phyloP scores from a whole-genome alignment of 2,329 filamentous ascomycete species.

The Thielaviopsis cerberus region DNA sequence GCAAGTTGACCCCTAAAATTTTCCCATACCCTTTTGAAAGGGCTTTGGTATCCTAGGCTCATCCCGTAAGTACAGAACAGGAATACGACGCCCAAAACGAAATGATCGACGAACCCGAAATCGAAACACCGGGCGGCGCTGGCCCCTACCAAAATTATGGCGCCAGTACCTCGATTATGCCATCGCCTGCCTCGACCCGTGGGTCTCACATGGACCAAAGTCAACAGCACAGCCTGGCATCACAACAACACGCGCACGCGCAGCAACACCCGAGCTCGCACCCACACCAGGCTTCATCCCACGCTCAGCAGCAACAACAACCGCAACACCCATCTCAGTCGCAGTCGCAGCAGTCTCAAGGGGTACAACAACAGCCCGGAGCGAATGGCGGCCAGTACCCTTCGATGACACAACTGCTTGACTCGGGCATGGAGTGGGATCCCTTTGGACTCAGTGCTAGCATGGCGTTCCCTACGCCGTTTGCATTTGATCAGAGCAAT shows the following conservation, averaged over 20 bases:
- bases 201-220: slow-evolving; percentile 20
- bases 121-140: slow-evolving; percentile 46
- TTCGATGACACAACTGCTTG: slow-evolving; percentile 43
- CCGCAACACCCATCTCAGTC: slow-evolving; percentile 14
- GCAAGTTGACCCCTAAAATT: slow-evolving; percentile 55
- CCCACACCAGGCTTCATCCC: slow-evolving; percentile 15
- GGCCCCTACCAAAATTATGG: slow-evolving; percentile 40
- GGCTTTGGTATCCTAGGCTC: slow-evolving; percentile 48
- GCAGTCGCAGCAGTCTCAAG: slow-evolving; percentile 17
- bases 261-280: slow-evolving; percentile 16
- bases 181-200: slow-evolving; percentile 29
- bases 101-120: slow-evolving; percentile 68
- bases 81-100: slow-evolving; percentile 86
- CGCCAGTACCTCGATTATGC: slow-evolving; percentile 13
- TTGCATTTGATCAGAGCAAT: slow-evolving; percentile 50
- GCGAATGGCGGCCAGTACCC: slow-evolving; percentile 30
- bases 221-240: slow-evolving; percentile 1
- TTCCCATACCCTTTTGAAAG: slow-evolving; percentile 28
- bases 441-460: slow-evolving; percentile 84
- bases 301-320: slow-evolving; percentile 16
- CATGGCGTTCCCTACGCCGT: slow-evolving; percentile 83
- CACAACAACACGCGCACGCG: slow-evolving; percentile 18
- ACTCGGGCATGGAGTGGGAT: slow-evolving; percentile 78
- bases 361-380: slow-evolving; percentile 12
- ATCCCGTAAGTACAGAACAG: slow-evolving; percentile 63